Percentiles rank a stretch among this genome's conserved stretches.
Evolutionary conservation across 306 rosid genomes (phyloP).

Genomic region (Quercus berberidifolia): DNA sequence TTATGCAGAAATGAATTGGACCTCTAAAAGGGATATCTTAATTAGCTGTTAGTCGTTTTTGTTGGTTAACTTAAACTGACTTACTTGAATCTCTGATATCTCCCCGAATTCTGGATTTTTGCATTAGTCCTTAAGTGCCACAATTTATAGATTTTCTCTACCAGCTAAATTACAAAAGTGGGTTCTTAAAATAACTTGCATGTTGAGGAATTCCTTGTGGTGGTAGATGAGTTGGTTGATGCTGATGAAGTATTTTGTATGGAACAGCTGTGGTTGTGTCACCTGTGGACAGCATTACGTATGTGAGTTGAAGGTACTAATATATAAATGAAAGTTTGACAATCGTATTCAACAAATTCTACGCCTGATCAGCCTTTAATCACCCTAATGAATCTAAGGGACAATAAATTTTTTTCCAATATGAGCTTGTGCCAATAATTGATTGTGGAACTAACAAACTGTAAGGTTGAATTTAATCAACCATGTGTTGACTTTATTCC

Average conservation of each 20-base stretch:
- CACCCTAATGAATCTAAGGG: not conserved
- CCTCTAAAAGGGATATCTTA: not conserved
- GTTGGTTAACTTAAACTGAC: not conserved
- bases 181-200: constrained; percentile 32
- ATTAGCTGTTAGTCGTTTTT: not conserved
- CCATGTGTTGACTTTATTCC: too few species aligned
- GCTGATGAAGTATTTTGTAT: constrained; percentile 97
- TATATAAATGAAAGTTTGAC: not conserved
- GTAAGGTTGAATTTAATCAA: too few species aligned
- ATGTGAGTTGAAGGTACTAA: constrained; percentile 55
- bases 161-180: not conserved
- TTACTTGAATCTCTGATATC: not conserved
- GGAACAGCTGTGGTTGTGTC: constrained; percentile 93
- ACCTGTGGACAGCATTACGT: constrained; percentile 91
- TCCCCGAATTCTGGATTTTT: not conserved
- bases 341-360: not conserved
- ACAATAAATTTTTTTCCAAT: not conserved
- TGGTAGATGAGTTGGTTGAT: constrained; percentile 79
- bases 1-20: not conserved
- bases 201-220: constrained; percentile 88
- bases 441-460: not conserved
- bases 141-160: not conserved
- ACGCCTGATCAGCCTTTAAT: too few species aligned
- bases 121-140: not conserved
- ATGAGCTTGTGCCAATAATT: not conserved